Evolutionary conservation across 2,329 filamentous ascomycete genomes (phyloP), one percentile per base, ranked within the genome.

Genomic region (Aspergillus sp.): DNA sequence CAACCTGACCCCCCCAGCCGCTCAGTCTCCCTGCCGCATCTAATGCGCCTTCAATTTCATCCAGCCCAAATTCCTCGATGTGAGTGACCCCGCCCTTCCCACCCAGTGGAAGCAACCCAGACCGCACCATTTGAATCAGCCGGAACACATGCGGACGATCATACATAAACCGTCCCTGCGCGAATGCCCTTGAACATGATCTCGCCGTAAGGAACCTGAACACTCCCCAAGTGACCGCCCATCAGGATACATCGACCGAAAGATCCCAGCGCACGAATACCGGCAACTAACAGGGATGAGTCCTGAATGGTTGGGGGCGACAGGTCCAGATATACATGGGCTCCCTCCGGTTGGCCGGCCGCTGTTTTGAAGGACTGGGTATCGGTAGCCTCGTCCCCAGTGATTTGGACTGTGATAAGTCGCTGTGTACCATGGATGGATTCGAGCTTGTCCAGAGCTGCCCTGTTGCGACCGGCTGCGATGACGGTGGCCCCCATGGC

Each of bases 81-180:
- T 23, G n/a, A 3, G 19, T 21, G 11, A 52, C 36, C 3, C 58
- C 58, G 27, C 19, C 15, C 8, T 15, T 17, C 36, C 19, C 38
- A 1, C 58, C 44, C 36, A 56, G 11, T 15, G 2, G 25, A 36
- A 60, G 21, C 25, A 60, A 7, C 1, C 58, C 58, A 4, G 58
- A 41, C 17, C 56, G 38, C 17, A 44, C 23, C 53, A 60, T 56
- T 21, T 44, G 47, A 5, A 60, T 27, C 44, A 60, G 17, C 44
- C 25, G 32, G 5, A 21, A 19, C 6, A 60, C 23, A 10, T 56
- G 30, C 5, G 27, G 13, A 10, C 58, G 38, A 3, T 44, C 52
- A 27, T 60, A 60, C 58, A 60, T 60, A 17, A 50, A 56, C 5
- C 58, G 53, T 15, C 58, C 58, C 19, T 52, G 47, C 38, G 8